Evolutionary conservation across 2,329 filamentous ascomycete species (phyloP), one percentile per base, ranked within the genome.

Genomic region (Stachybotrys chartarum): DNA sequence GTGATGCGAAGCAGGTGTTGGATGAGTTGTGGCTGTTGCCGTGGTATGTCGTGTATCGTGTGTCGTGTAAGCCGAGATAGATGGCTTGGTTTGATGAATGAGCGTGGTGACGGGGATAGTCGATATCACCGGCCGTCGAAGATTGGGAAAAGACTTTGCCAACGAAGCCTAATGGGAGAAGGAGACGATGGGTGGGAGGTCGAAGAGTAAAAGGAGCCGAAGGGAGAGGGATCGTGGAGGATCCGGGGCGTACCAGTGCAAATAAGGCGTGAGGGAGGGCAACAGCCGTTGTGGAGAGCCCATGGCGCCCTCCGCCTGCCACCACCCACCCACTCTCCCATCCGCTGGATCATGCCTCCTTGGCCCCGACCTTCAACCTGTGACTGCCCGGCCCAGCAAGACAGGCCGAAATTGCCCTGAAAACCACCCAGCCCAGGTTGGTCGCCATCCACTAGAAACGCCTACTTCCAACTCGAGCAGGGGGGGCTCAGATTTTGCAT

Each of bases 111-210:
- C 58, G 61, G 57, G 58, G 63, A 66, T 64, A 65, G 52, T 67
- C 63, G 64, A 60, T 67, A 66, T 66, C 64, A 59, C 50, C 52
- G 53, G 56, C 55, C 10, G 57, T 55, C 53, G 54, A 56, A 57
- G 52, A 55, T 54, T 58, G 58, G 59, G 58, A 52, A 51, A 60
- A 72, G 77, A 79, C 78, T 81, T 76, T 81, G 78, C 78, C 78
- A 81, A 80, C 78, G 78, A 81, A 80, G 78, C 70, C 69, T 64
- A 58, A 60, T 59, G 57, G 58, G 59, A 59, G 56, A 57, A 57
- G 56, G 56, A 57, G 59, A 54, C 50, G 42, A 42, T 55, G 11
- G 39, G n/a, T 52, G 30, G 7, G 42, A 31, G 51, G 50, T 39
- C 54, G 57, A 57, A 61, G 57, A 55, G 53, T 57, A 60, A 61